Base-by-base conservation (phyloP, 179 eudicot genomes). In the Gypsophila paniculata region DNA sequence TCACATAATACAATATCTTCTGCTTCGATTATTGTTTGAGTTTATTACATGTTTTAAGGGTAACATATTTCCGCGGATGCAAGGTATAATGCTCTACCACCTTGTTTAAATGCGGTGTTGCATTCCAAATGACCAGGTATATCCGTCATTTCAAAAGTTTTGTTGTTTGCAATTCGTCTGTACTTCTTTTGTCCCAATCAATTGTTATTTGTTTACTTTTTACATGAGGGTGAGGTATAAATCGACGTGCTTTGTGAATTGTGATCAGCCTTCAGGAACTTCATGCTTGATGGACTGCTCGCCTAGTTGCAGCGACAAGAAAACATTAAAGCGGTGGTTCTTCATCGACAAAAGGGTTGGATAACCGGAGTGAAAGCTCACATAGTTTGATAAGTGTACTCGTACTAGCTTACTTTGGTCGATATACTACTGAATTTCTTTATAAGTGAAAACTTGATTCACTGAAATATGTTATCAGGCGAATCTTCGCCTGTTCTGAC, bases 271-370 rank as follows among this genome's bases (percentile, higher is more conserved):
- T 79, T 73, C 83, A 77, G 68, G 79, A 58, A 74, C 69, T 58
- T 70, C 49, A n/a, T 76, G 80, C 83, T 85, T 77, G 25, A 76
- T 78, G 82, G 83, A 79, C 81, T 46, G 76, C 55, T 70, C 52
- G 22, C 73, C 73, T 61, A 63, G 68, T 63, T 63, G 48, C 68
- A 38, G 44, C 49, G 68, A 63, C 25, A 63, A 63, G 68, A 63
- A 63, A 63, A 38, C 49, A n/a, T 36, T 63, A 36, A 63, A 63
- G 68, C 36, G 68, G 68, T 63, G 68, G 68, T 63, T 63, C 49
- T 63, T 63, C 51, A 63, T 63, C 23, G 68, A 63, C 68, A 63
- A 63, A 36, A 63, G 8, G 44, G 39, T 79, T 19, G 83, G 85
- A 61, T 82, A 53, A 60, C 39, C 17, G 3, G 26, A n/a, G 39